Conservation (phyloP, 1,284 basidiomycete genomes). For the Phylloporus gajari region DNA sequence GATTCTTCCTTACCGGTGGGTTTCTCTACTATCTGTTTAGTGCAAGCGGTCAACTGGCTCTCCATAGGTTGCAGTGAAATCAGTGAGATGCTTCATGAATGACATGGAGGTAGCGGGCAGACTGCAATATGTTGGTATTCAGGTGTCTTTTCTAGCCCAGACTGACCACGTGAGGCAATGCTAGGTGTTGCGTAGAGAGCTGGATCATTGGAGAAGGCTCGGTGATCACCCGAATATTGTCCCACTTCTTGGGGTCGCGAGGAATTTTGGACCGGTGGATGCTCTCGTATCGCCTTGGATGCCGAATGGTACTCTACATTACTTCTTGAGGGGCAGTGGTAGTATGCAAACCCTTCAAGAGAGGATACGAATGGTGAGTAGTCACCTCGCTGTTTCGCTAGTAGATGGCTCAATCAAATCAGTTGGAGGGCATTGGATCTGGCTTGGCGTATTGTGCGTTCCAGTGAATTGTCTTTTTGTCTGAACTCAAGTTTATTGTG, state of each 20-base stretch:
- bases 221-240: not conserved
- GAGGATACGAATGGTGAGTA: slow-evolving; percentile 7
- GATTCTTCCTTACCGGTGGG: too few relatives aligned
- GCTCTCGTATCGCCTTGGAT: too few relatives aligned
- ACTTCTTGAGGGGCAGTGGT: not conserved
- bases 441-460: slow-evolving; percentile 7
- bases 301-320: not conserved
- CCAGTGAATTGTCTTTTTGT: not conserved
- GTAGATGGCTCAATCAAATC: not conserved
- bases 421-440: slow-evolving; percentile 3
- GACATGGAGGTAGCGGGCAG: not conserved
- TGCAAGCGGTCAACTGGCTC: not conserved
- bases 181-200: too few relatives aligned
- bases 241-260: too few relatives aligned
- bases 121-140: too few relatives aligned
- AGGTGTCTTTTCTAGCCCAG: too few relatives aligned
- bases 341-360: not conserved
- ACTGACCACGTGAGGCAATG: too few relatives aligned
- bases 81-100: too few relatives aligned
- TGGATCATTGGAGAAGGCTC: too few relatives aligned
- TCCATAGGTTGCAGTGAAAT: too few relatives aligned
- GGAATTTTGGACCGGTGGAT: too few relatives aligned
- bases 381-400: not conserved
- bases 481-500: not conserved
- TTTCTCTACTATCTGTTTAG: too few relatives aligned